Evolutionary conservation across 169 alveolate genomes (phyloP).

Genomic region (Cystoisospora suis): DNA sequence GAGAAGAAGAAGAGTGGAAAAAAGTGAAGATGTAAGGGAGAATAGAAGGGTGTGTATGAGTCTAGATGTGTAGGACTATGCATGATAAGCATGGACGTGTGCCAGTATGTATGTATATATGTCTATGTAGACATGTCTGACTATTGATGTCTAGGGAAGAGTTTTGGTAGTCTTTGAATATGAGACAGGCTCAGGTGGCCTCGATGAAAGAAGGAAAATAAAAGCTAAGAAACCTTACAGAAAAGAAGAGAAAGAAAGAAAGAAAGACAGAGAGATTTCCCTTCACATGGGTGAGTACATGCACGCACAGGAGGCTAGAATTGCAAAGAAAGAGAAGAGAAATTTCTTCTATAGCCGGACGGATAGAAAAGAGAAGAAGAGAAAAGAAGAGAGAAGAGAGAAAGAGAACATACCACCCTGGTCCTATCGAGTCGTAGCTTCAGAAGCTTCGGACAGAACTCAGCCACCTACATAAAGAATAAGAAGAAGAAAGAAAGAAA

Average conservation of each 20-base stretch:
- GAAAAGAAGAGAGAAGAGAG: neutral
- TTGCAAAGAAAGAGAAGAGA: neutral
- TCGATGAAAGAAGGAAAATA: neutral
- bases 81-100: too few relatives aligned
- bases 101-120: too few relatives aligned
- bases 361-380: neutral
- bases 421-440: conserved; percentile 59
- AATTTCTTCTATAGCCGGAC: neutral
- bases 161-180: too few relatives aligned
- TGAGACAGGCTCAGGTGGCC: too few relatives aligned
- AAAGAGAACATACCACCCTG: neutral
- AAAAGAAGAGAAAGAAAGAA: neutral
- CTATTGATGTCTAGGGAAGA: too few relatives aligned
- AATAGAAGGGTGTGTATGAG: too few relatives aligned
- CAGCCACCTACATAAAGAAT: conserved; percentile 30
- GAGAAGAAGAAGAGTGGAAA: neutral
- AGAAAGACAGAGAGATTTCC: neutral
- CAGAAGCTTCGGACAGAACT: conserved; percentile 41
- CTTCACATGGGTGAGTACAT: neutral
- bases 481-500: neutral
- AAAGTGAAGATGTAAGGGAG: neutral
- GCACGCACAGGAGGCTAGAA: neutral
- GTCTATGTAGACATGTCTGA: too few relatives aligned
- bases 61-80: too few relatives aligned
- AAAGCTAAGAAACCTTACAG: neutral